These are phyloP conservation scores for Suhomyces pyralidae DNA, from an alignment of 805 yeast species.

Conservation along the genomic window DNA sequence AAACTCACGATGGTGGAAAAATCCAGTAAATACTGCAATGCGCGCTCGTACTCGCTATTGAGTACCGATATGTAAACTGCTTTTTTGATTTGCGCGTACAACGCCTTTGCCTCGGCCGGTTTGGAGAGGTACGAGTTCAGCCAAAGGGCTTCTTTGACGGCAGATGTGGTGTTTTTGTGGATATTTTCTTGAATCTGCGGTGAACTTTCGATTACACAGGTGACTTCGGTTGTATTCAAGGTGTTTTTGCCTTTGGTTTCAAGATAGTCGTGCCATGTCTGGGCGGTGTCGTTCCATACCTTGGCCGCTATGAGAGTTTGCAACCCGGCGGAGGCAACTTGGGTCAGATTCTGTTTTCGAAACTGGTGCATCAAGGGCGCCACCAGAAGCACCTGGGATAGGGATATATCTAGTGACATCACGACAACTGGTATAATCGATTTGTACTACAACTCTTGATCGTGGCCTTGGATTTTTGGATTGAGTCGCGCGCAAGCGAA, in stretches of 20 bases:
- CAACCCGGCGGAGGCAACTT: not conserved
- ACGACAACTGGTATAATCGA: not conserved
- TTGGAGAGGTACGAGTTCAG: not conserved
- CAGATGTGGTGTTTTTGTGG: not conserved
- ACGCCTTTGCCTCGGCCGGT: not conserved
- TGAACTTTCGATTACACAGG: not conserved
- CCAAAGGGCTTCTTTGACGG: not conserved
- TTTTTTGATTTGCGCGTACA: constrained; percentile 3
- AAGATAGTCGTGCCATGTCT: not conserved
- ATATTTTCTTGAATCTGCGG: not conserved
- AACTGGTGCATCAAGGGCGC: not conserved
- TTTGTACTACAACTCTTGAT: not conserved
- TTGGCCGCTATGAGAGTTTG: not conserved
- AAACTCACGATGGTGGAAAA: constrained; percentile 19
- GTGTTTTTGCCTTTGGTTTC: not conserved
- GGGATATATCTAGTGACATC: not conserved
- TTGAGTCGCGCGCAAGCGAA: not conserved
- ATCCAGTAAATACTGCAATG: constrained; percentile 16
- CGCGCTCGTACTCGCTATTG: constrained; percentile 17
- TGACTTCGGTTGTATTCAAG: not conserved
- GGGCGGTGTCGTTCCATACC: not conserved
- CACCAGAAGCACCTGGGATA: not conserved
- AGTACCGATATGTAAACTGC: constrained; percentile 12
- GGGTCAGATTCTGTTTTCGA: not conserved
- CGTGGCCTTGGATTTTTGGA: too few relatives aligned